Evolutionary conservation across 129 eudicot genomes (phyloP), one percentile per base, ranked within the genome.

Genomic region (Arctium minus): DNA sequence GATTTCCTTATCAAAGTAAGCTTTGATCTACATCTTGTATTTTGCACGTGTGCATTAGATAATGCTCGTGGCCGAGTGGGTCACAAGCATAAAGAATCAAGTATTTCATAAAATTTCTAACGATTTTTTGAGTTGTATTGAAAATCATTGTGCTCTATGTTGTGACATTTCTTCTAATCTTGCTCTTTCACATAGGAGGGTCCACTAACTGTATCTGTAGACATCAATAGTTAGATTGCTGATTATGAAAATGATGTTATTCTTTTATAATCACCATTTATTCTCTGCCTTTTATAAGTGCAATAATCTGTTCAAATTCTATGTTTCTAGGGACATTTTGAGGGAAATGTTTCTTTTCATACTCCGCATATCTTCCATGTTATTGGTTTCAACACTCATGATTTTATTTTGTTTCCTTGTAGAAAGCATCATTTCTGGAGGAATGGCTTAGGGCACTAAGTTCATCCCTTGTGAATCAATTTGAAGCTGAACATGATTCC

Each of bases 351-450:
- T 74, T 50, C 62, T 40, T 44, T 7, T 6, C 31, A 39, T 72
- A 35, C 30, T 71, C 32, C 8, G 9, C 67, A 53, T 50, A 70
- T 37, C 1, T 7, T 9, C 10, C 80, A 40, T 64, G 40, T 22
- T 12, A 40, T 74, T 5, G 71, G 73, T 75, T 83, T n/a, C 50
- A 29, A n/a, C 77, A 39, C 56, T 85, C 27, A 69, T 74, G 13
- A 36, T 83, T 12, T 8, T 60, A 29, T 32, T 11, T 83, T 83
- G 29, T 33, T 79, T 56, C 8, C 33, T 30, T 86, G 22, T 71
- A 94, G 98, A 94, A 96, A 96, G 86, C 91, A 33, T 80, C 90
- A 10, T 93, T 96, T 75, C 87, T 96, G 7, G 98, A 90, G 89
- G 87, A 84, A 70, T 96, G 98, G 99, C 84, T 96, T 27, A 79